phyloP scores from a whole-genome alignment of 805 yeast species.

The Ogataea pignaliae region DNA sequence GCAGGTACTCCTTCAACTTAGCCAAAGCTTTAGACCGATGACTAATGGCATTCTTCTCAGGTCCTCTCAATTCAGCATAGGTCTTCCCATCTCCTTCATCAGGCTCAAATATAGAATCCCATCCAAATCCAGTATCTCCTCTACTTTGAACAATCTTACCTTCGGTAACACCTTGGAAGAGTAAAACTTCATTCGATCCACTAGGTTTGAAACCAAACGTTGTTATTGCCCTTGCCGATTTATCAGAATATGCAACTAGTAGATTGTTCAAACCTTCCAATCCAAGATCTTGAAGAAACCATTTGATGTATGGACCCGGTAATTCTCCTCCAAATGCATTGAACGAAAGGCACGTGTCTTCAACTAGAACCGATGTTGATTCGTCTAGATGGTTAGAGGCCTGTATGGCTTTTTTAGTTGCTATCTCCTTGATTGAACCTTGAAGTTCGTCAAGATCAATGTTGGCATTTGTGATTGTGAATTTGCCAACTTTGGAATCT shows the following conservation, averaged over 20 bases:
- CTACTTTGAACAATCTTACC: slow-evolving; percentile 76
- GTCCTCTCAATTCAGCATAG: slow-evolving; percentile 85
- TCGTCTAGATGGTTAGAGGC: slow-evolving; percentile 64
- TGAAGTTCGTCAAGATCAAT: slow-evolving; percentile 89
- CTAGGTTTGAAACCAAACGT: slow-evolving; percentile 90
- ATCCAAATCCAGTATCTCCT: slow-evolving; percentile 85
- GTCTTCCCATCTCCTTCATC: slow-evolving; percentile 59
- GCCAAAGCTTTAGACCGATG: slow-evolving; percentile 84
- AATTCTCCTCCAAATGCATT: slow-evolving; percentile 62
- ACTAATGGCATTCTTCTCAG: slow-evolving; percentile 72
- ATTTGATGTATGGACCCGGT: slow-evolving; percentile 89
- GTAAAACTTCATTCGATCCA: slow-evolving; percentile 63
- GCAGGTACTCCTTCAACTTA: slow-evolving; percentile 57
- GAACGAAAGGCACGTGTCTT: slow-evolving; percentile 89
- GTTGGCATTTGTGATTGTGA: slow-evolving; percentile 52
- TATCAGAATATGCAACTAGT: slow-evolving; percentile 77
- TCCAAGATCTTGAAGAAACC: slow-evolving; percentile 82
- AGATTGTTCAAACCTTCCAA: slow-evolving; percentile 71
- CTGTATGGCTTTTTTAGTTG: slow-evolving; percentile 69
- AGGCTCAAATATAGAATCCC: slow-evolving; percentile 92
- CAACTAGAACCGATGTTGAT: slow-evolving; percentile 72
- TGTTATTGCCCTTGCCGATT: slow-evolving; percentile 82
- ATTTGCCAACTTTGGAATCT: slow-evolving; percentile 48
- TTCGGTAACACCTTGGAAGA: slow-evolving; percentile 80
- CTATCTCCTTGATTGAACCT: slow-evolving; percentile 79